phyloP scores from a whole-genome alignment of 1,139 yeast species.

The Komagataea norvegica region DNA sequence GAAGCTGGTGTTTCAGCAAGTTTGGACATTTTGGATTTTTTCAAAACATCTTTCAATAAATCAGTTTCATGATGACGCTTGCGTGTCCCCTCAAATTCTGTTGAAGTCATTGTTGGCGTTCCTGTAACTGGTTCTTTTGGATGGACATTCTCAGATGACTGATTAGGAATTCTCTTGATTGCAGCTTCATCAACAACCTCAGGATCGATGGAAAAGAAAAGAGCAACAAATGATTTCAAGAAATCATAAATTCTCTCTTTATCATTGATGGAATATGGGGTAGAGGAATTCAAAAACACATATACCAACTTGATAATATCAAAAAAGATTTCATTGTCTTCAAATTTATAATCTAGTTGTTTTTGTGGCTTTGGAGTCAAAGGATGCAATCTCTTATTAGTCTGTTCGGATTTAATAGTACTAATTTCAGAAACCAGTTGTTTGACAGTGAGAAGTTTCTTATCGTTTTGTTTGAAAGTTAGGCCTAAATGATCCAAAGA shows the following conservation, averaged over 20 bases:
- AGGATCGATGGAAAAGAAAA: constrained; percentile 57
- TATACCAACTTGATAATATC: constrained; percentile 71
- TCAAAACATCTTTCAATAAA: constrained; percentile 67
- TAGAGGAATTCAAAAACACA: constrained; percentile 63
- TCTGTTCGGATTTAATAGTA: constrained; percentile 86
- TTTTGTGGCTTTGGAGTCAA: constrained; percentile 81
- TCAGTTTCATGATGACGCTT: constrained; percentile 64
- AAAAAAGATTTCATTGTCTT: constrained; percentile 62
- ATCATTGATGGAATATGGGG: constrained; percentile 77
- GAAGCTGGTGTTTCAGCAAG: constrained; percentile 33
- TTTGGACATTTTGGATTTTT: constrained; percentile 47
- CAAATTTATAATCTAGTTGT: constrained; percentile 66
- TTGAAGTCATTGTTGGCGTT: constrained; percentile 5
- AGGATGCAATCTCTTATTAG: constrained; percentile 72
- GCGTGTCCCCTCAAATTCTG: constrained; percentile 12
- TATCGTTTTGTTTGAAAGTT: constrained; percentile 94
- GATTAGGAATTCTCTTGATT: constrained; percentile 24
- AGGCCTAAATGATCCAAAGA: constrained; percentile 92
- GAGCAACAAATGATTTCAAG: constrained; percentile 61
- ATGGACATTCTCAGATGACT: constrained; percentile 10
- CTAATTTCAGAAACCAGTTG: constrained; percentile 89
- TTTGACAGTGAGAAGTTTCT: constrained; percentile 83
- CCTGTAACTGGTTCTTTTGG: constrained; percentile 19
- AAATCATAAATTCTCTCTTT: constrained; percentile 73
- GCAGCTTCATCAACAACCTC: constrained; percentile 33